phyloP scores from a whole-genome alignment of 2,329 filamentous ascomycete species.

The Ophiostoma ulmi region DNA sequence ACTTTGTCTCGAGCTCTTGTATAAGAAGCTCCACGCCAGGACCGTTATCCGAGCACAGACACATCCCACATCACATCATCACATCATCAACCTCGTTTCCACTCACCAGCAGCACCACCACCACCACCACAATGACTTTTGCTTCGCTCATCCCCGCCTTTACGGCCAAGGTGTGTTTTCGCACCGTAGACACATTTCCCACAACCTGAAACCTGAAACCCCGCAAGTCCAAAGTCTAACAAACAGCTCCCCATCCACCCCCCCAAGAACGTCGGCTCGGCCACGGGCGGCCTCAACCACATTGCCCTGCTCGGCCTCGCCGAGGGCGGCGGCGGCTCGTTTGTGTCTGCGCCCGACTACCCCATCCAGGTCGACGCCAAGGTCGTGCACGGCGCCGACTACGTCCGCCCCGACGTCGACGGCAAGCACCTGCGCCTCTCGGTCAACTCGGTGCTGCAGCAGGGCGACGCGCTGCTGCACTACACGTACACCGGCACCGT shows the following conservation, averaged over 20 bases:
- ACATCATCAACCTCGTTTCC: not conserved
- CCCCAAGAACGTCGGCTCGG: conserved; percentile 32
- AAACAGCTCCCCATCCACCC: conserved; percentile 31
- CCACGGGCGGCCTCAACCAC: conserved; percentile 33
- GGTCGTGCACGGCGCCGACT: conserved; percentile 40
- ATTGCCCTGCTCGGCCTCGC: conserved; percentile 30
- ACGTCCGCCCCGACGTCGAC: conserved; percentile 38
- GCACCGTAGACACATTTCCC: not conserved
- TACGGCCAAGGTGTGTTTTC: conserved; percentile 33
- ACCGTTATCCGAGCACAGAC: too few species aligned
- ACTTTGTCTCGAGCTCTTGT: too few species aligned
- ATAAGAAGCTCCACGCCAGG: too few species aligned
- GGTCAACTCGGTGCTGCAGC: conserved; percentile 37
- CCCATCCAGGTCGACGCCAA: conserved; percentile 37
- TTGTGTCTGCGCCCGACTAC: conserved; percentile 38
- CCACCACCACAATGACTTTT: conserved; percentile 34
- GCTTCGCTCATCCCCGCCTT: conserved; percentile 41
- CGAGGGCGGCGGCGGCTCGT: conserved; percentile 30
- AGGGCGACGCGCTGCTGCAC: conserved; percentile 33
- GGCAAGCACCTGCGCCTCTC: conserved; percentile 38
- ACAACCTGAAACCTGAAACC: not conserved
- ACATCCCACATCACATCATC: not conserved
- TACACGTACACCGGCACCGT: conserved; percentile 40
- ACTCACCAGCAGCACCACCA: not conserved
- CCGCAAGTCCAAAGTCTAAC: not conserved